Conservation (phyloP, 2,329 filamentous ascomycete species). For the Rhytidhysteron rufulum region DNA sequence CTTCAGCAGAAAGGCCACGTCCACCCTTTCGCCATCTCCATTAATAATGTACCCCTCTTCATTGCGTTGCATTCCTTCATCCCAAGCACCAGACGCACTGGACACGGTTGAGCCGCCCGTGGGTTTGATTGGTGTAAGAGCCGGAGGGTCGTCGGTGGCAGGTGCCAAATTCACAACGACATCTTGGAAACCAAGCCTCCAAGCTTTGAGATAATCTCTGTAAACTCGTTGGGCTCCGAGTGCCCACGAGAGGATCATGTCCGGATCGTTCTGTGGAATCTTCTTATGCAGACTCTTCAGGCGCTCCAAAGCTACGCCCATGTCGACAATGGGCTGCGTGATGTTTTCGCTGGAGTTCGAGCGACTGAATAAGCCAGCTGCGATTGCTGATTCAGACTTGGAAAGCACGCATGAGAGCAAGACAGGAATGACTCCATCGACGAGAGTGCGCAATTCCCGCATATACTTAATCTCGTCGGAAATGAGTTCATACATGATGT, state of each 20-base stretch:
- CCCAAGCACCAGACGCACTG: constrained; percentile 46
- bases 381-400: constrained; percentile 61
- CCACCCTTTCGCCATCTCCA: constrained; percentile 80
- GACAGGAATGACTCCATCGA: constrained; percentile 93
- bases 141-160: constrained; percentile 53
- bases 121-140: constrained; percentile 45
- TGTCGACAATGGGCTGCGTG: constrained; percentile 85
- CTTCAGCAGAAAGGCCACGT: constrained; percentile 90
- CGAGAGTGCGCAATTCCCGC: constrained; percentile 85
- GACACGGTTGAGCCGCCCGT: constrained; percentile 41
- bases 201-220: constrained; percentile 77
- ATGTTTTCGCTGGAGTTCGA: constrained; percentile 57
- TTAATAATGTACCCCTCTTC: constrained; percentile 61
- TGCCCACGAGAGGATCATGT: constrained; percentile 76
- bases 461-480: constrained; percentile 85
- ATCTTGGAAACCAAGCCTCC: constrained; percentile 92
- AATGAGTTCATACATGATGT: constrained; percentile 74
- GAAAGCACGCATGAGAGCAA: constrained; percentile 80
- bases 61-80: constrained; percentile 55
- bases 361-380: constrained; percentile 64
- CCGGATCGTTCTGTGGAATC: constrained; percentile 69
- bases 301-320: constrained; percentile 87
- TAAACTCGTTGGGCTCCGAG: constrained; percentile 75
- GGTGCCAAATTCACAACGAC: constrained; percentile 90
- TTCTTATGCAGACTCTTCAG: constrained; percentile 75